These are phyloP conservation scores for Pseudogymnoascus sp. DNA, from an alignment of 2,329 filamentous ascomycete species.

Conservation along the genomic window DNA sequence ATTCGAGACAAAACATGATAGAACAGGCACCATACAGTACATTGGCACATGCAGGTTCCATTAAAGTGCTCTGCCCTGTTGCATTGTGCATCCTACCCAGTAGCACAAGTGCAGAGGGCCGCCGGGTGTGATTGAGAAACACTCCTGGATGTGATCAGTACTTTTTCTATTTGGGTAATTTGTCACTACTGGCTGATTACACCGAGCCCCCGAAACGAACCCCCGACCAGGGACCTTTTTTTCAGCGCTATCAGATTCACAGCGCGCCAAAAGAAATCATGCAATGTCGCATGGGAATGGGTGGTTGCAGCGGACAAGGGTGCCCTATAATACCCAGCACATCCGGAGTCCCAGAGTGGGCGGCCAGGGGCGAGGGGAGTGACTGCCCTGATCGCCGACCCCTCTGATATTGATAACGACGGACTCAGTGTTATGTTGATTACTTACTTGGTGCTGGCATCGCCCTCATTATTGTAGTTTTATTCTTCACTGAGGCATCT, in stretches of 20 bases:
- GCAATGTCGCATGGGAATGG: background rate
- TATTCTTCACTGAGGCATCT: background rate
- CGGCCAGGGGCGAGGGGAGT: background rate
- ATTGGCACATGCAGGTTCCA: background rate
- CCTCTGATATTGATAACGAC: constrained; percentile 1
- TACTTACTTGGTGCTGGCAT: background rate
- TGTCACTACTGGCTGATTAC: background rate
- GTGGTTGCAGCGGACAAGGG: background rate
- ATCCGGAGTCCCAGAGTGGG: background rate
- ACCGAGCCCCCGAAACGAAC: background rate
- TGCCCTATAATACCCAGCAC: background rate
- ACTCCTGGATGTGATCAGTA: constrained; percentile 2
- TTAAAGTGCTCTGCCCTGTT: background rate
- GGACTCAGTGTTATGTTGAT: background rate
- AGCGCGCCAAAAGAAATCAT: background rate
- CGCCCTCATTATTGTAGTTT: background rate
- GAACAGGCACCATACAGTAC: background rate
- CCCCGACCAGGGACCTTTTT: background rate
- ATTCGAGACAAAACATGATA: constrained; percentile 1
- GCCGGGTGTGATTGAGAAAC: background rate
- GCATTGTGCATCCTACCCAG: background rate
- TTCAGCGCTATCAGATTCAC: background rate
- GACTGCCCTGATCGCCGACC: background rate
- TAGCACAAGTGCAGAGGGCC: background rate
- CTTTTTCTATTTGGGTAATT: constrained; percentile 1